Percentiles rank a stretch among this genome's conserved stretches.
These are phyloP conservation scores for Vanilla planifolia DNA, from an alignment of 106 monocot genomes.

Conservation along the genomic window DNA sequence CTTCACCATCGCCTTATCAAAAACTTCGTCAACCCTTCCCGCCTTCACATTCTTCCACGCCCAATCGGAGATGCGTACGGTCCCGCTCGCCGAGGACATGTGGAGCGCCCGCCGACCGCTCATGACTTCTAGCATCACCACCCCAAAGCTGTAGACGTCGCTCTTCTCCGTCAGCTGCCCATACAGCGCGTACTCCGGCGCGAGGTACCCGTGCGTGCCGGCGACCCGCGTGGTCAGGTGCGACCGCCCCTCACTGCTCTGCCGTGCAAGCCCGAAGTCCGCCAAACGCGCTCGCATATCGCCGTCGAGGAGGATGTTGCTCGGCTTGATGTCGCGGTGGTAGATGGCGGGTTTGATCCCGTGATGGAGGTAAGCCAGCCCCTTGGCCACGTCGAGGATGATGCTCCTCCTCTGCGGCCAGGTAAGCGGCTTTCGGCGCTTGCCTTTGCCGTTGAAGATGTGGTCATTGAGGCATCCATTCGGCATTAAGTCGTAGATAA, in stretches of 20 bases:
- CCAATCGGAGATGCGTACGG: constrained; percentile 70
- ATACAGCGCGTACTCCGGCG: constrained; percentile 70
- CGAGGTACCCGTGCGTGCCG: constrained; percentile 74
- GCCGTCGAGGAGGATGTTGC: constrained; percentile 57
- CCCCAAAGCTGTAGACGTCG: no score
- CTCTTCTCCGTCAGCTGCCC: no score
- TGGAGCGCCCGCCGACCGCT: constrained; percentile 65
- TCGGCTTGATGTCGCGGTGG: no score
- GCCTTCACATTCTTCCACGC: no score
- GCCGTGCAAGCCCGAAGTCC: constrained; percentile 64
- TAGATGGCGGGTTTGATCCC: constrained; percentile 69
- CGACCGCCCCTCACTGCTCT: constrained; percentile 63
- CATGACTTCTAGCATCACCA: constrained; percentile 61
- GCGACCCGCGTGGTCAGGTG: constrained; percentile 69
- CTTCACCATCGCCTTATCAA: not conserved
- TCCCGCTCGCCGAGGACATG: constrained; percentile 18
- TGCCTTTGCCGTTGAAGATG: constrained; percentile 24
- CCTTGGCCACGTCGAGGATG: constrained; percentile 69
- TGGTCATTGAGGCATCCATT: constrained; percentile 7
- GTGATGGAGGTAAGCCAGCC: constrained; percentile 64
- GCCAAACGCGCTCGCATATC: constrained; percentile 72
- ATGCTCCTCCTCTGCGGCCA: no score
- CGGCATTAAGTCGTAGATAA: constrained; percentile 7
- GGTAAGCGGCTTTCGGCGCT: no score
- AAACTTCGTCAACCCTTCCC: not conserved